phyloP scores from a whole-genome alignment of 2,329 filamentous ascomycete species.

The Zopfia rhizophila region DNA sequence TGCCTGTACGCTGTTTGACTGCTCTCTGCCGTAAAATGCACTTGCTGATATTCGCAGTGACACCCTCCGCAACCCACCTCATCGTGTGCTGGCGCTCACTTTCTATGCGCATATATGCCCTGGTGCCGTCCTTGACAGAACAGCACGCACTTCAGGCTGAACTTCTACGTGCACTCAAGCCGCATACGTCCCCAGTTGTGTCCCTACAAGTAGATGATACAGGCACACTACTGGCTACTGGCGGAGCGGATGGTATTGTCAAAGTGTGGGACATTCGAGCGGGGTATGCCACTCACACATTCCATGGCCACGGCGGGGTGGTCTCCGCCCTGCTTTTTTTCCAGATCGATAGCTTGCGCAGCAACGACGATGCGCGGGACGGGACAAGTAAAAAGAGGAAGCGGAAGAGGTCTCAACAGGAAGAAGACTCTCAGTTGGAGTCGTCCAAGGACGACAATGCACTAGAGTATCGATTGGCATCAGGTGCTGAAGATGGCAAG shows the following conservation, averaged over 20 bases:
- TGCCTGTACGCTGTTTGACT: slow-evolving; percentile 60
- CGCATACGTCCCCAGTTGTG: slow-evolving; percentile 89
- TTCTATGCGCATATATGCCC: slow-evolving; percentile 89
- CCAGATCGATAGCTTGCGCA: slow-evolving; percentile 68
- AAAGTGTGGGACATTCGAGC: slow-evolving; percentile 96
- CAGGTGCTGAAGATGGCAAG: slow-evolving; percentile 93
- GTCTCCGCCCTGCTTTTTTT: slow-evolving; percentile 94
- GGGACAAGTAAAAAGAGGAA: slow-evolving; percentile 51
- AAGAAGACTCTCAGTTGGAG: slow-evolving; percentile 55
- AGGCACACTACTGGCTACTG: slow-evolving; percentile 89
- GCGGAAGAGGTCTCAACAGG: slow-evolving; percentile 55
- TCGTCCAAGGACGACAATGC: slow-evolving; percentile 58
- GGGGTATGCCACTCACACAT: slow-evolving; percentile 93
- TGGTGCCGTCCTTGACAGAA: slow-evolving; percentile 68
- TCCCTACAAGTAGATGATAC: slow-evolving; percentile 86
- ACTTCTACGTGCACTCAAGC: slow-evolving; percentile 83
- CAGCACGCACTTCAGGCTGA: slow-evolving; percentile 69
- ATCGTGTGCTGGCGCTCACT: slow-evolving; percentile 94
- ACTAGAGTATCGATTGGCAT: slow-evolving; percentile 81
- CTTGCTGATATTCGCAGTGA: slow-evolving; percentile 66
- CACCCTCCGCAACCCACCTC: slow-evolving; percentile 86
- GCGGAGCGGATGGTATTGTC: slow-evolving; percentile 90
- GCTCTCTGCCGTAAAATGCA: too few relatives aligned
- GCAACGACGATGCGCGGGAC: slow-evolving; percentile 54
- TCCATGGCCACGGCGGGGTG: slow-evolving; percentile 90